phyloP scores from a whole-genome alignment of 495 filamentous ascomycete species.

The Letharia lupina region DNA sequence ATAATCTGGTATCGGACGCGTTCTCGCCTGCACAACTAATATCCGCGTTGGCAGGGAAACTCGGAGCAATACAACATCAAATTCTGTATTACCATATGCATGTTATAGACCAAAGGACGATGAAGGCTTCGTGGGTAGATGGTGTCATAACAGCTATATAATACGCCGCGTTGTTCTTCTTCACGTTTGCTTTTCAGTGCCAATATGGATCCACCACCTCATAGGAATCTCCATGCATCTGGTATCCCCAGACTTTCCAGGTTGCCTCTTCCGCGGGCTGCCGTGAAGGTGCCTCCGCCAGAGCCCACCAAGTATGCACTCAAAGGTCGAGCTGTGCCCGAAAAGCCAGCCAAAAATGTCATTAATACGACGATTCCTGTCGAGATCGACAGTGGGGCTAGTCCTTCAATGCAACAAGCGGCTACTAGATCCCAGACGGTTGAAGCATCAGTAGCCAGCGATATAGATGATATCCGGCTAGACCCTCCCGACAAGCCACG shows the following conservation, averaged over 20 bases:
- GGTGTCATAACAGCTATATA: neutral
- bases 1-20: no score
- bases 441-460: neutral
- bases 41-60: slow-evolving; percentile 3
- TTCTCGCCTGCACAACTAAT: no score
- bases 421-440: no score
- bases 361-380: neutral
- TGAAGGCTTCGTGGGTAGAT: neutral
- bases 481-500: neutral
- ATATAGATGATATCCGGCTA: neutral
- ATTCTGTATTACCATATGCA: neutral
- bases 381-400: neutral
- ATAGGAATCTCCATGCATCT: slow-evolving; percentile 17
- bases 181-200: neutral
- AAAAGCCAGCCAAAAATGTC: neutral
- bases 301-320: slow-evolving; percentile 10
- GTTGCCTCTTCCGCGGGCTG: slow-evolving; percentile 29
- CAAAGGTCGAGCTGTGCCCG: slow-evolving; percentile 1
- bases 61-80: slow-evolving; percentile 1
- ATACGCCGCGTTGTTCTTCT: neutral
- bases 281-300: slow-evolving; percentile 13
- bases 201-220: slow-evolving; percentile 13
- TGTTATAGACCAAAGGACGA: neutral
- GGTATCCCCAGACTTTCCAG: slow-evolving; percentile 34
- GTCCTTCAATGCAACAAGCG: neutral